phyloP scores from a whole-genome alignment of 2,329 filamentous ascomycete species.

The Colletotrichum destructivum region DNA sequence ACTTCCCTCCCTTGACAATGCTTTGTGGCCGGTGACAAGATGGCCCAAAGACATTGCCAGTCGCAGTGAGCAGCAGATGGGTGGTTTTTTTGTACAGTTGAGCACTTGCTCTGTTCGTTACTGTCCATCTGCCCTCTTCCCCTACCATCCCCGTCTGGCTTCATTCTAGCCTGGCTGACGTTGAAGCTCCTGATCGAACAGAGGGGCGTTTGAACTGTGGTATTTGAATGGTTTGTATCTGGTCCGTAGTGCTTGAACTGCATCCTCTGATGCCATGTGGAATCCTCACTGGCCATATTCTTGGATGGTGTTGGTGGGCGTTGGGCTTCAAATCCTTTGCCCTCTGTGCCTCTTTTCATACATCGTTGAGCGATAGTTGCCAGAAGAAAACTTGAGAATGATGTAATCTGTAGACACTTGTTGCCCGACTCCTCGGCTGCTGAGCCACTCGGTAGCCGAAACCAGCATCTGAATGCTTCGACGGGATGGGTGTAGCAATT shows the following conservation, averaged over 20 bases:
- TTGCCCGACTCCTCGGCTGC: no score
- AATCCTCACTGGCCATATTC: neutral
- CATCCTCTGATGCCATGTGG: neutral
- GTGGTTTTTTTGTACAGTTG: neutral
- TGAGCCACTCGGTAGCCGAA: neutral
- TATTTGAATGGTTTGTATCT: neutral
- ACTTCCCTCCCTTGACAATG: constrained; percentile 12
- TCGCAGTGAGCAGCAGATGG: neutral
- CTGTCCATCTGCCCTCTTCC: neutral
- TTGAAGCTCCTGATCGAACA: neutral
- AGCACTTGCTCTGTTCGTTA: neutral
- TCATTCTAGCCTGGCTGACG: neutral
- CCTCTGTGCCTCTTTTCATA: neutral
- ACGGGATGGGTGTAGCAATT: neutral
- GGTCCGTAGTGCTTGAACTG: neutral
- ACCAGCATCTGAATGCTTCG: neutral
- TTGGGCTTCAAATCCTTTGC: no score
- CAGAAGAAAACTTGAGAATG: neutral
- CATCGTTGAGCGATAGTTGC: no score
- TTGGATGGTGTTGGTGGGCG: neutral
- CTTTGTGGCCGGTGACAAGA: constrained; percentile 16
- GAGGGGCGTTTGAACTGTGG: neutral
- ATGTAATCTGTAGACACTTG: no score
- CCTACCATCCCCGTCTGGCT: no score
- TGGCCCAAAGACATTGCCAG: constrained; percentile 16